phyloP scores from a whole-genome alignment of 345 rosid genomes.

The Linum usitatissimum region DNA sequence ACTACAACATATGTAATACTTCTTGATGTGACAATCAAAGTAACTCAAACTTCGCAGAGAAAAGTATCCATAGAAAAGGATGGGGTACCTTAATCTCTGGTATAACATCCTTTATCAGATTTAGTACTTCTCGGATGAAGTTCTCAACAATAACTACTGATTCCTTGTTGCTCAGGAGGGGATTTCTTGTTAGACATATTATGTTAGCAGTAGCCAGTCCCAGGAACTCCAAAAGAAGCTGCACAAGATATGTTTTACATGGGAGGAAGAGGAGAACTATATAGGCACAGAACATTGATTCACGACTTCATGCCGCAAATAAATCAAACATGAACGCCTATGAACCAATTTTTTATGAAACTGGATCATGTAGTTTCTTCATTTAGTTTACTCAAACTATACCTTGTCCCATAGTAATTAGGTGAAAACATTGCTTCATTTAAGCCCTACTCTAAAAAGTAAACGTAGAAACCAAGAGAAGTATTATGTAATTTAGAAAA shows the following conservation, averaged over 20 bases:
- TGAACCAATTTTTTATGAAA: too few relatives aligned
- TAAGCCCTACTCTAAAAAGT: too few relatives aligned
- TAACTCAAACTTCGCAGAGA: not conserved
- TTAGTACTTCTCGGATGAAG: constrained; percentile 49
- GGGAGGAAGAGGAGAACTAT: constrained; percentile 3
- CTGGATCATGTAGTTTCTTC: too few relatives aligned
- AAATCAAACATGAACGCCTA: not conserved
- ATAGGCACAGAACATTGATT: not conserved
- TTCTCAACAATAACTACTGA: constrained; percentile 36
- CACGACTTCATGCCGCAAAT: not conserved
- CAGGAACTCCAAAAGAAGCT: constrained; percentile 66
- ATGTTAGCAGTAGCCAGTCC: constrained; percentile 45
- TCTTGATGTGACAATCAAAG: too few relatives aligned
- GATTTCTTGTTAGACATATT: constrained; percentile 38
- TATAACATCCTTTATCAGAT: constrained; percentile 41
- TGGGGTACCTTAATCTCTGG: constrained; percentile 48
- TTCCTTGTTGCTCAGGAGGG: constrained; percentile 23
- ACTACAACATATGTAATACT: too few relatives aligned
- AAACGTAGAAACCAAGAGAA: not conserved
- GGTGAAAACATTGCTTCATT: too few relatives aligned
- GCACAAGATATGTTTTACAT: constrained; percentile 24
- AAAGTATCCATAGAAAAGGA: not conserved
- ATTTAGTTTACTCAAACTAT: too few relatives aligned
- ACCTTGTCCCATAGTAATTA: too few relatives aligned
- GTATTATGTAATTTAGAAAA: not conserved